Base-by-base conservation (phyloP, 768 basidiomycete genomes). In the Candolleomyces efflorescens region DNA sequence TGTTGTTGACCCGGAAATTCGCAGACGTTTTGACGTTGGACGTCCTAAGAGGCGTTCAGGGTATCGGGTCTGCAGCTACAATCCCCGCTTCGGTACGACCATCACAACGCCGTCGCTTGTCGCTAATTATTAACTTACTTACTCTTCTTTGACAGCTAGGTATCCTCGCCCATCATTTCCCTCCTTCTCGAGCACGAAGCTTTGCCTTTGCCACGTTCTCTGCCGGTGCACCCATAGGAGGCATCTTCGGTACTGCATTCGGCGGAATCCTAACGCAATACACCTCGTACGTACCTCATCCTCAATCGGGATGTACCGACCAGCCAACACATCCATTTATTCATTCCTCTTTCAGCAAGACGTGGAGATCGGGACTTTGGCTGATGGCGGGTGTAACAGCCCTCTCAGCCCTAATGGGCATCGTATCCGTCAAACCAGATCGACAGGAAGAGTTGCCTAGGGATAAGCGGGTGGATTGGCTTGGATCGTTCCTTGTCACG, bases 151-250 rank as follows among this genome's bases (percentile, higher is more conserved):
- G 52, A 26, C 60, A 91, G 84, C 67, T 94, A 1, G 93, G 94
- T 0, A 94, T 92, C 57, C 78, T 96, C 36, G 93, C 94, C 0
- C 80, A 87, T 48, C 75, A 85, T 0, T 96, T 95, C 68, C 86
- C 88, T 3, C 86, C 87, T 0, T 73, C 73, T 1, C 74, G 75
- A 12, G 78, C 85, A 0, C 82, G 94, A 10, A 84, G 89, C 1
- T 69, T 84, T 0, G 94, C 92, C 0, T 96, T 95, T 60, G 83
- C 94, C 0, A 84, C 87, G 0, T 95, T 94, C 62, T 79, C 87
- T 0, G 90, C 92, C 0, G 94, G 94, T 24, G 90, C 89, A 0
- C 92, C 94, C 0, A 65, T 94, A 5, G 94, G 94, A 0, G 88
- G 80, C 0, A 87, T 83, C 0, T 71, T 93, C 13, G 92, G 94